Conservation (phyloP, 495 filamentous ascomycete species). For the Penicillium chermesinum region DNA sequence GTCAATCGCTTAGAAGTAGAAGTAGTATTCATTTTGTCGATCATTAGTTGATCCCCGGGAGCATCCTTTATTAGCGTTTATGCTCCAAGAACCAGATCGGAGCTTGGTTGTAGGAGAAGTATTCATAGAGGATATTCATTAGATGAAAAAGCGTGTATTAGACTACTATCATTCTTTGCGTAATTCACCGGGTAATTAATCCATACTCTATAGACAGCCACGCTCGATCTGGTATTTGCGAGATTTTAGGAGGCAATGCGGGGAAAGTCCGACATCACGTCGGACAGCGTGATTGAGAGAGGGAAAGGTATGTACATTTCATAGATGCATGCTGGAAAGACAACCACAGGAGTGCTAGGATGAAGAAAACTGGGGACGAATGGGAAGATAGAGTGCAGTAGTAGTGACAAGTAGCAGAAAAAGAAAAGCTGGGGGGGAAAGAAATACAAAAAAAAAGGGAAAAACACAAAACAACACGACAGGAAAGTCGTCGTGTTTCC, state of each 20-base stretch:
- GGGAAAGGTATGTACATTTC: slow-evolving; percentile 38
- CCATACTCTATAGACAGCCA: slow-evolving; percentile 37
- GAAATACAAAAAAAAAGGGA: slow-evolving; percentile 10
- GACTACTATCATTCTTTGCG: slow-evolving; percentile 28
- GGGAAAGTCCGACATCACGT: slow-evolving; percentile 2
- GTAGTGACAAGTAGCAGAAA: slow-evolving; percentile 11
- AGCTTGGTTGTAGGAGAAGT: too few relatives aligned
- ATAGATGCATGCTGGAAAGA: slow-evolving; percentile 27
- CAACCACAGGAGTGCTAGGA: slow-evolving; percentile 15
- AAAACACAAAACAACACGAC: neutral
- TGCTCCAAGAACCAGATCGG: too few relatives aligned
- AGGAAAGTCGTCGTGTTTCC: slow-evolving; percentile 10
- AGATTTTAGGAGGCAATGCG: slow-evolving; percentile 23
- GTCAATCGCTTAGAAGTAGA: too few relatives aligned
- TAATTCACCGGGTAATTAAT: slow-evolving; percentile 29
- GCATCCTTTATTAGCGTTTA: too few relatives aligned
- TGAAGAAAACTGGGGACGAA: slow-evolving; percentile 11
- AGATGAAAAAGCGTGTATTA: slow-evolving; percentile 15
- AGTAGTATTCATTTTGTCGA: too few relatives aligned
- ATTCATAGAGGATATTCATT: too few relatives aligned
- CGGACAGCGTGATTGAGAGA: slow-evolving; percentile 6
- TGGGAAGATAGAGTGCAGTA: slow-evolving; percentile 6
- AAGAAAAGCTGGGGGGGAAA: slow-evolving; percentile 2
- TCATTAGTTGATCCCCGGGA: too few relatives aligned
- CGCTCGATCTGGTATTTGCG: slow-evolving; percentile 30